Evolutionary conservation across 2,329 filamentous ascomycete species (phyloP).

Genomic region (Aspergillus puulaauensis): DNA sequence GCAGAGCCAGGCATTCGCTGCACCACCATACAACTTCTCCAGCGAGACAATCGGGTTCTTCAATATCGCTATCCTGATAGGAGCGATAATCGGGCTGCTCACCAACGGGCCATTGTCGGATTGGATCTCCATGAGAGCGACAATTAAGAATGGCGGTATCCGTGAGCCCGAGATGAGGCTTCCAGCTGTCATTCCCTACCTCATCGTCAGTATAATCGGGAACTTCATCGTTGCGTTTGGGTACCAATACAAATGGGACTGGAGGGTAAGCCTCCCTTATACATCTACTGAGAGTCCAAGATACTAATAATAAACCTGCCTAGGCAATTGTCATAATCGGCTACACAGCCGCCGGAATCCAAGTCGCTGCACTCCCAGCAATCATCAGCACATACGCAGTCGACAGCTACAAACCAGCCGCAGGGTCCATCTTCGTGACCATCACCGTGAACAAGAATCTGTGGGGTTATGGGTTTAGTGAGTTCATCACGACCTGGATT

Average conservation of each 20-base stretch:
- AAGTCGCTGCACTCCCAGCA: conserved; percentile 60
- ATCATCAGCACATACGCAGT: conserved; percentile 61
- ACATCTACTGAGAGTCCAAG: too few relatives aligned
- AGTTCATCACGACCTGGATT: conserved; percentile 57
- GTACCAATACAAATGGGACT: conserved; percentile 54
- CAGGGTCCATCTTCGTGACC: conserved; percentile 59
- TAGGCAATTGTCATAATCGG: conserved; percentile 56
- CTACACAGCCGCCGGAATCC: conserved; percentile 56
- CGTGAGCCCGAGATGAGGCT: conserved; percentile 61
- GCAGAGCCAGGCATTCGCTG: conserved; percentile 54
- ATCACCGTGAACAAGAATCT: conserved; percentile 66
- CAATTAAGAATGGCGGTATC: conserved; percentile 54
- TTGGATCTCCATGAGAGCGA: conserved; percentile 57
- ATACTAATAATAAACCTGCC: too few relatives aligned
- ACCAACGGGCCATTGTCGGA: conserved; percentile 58
- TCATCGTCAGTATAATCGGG: conserved; percentile 57
- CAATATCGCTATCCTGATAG: conserved; percentile 58
- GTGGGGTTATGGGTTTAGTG: conserved; percentile 61
- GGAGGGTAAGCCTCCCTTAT: conserved; percentile 38
- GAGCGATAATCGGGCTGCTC: conserved; percentile 54
- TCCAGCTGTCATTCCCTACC: conserved; percentile 57
- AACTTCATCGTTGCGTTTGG: conserved; percentile 58
- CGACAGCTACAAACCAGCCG: conserved; percentile 64
- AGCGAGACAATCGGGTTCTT: conserved; percentile 54
- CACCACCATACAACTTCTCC: conserved; percentile 56